These are phyloP conservation scores for Sporothrix curviconia DNA, from an alignment of 2,329 filamentous ascomycete genomes.

Conservation along the genomic window DNA sequence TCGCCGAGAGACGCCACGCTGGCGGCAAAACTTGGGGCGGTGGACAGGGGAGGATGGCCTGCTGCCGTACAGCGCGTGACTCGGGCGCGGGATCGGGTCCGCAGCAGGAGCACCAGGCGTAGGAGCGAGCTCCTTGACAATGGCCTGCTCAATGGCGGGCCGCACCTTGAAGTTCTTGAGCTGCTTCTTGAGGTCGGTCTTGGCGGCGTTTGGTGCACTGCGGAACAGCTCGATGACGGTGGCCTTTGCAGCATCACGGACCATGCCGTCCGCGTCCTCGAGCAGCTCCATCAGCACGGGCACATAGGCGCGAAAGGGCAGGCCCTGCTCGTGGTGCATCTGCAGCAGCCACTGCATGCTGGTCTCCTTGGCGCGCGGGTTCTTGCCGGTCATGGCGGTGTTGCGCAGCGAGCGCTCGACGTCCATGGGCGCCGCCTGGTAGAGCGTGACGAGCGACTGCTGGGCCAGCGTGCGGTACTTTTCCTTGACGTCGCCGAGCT, in stretches of 20 bases:
- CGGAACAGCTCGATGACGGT: constrained; percentile 84
- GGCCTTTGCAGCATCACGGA: constrained; percentile 75
- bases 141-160: constrained; percentile 75
- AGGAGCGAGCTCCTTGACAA: constrained; percentile 62
- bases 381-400: constrained; percentile 70
- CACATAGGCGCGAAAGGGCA: constrained; percentile 79
- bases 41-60: not conserved
- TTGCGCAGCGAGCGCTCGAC: constrained; percentile 77
- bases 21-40: constrained; percentile 35
- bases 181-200: constrained; percentile 82
- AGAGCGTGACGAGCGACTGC: constrained; percentile 72
- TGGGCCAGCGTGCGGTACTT: constrained; percentile 69
- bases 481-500: constrained; percentile 82
- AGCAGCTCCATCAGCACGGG: constrained; percentile 76
- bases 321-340: constrained; percentile 73
- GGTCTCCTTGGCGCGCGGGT: constrained; percentile 75
- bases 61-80: constrained; percentile 22
- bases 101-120: constrained; percentile 31
- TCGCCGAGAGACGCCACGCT: constrained; percentile 48
- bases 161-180: constrained; percentile 78
- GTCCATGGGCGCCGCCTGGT: constrained; percentile 60
- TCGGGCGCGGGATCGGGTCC: constrained; percentile 17
- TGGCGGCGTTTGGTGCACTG: constrained; percentile 72
- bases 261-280: constrained; percentile 82
- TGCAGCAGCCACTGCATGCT: constrained; percentile 80